Evolutionary conservation across 352 stramenopile genomes (phyloP).

Genomic region (Aphanomyces astaci): DNA sequence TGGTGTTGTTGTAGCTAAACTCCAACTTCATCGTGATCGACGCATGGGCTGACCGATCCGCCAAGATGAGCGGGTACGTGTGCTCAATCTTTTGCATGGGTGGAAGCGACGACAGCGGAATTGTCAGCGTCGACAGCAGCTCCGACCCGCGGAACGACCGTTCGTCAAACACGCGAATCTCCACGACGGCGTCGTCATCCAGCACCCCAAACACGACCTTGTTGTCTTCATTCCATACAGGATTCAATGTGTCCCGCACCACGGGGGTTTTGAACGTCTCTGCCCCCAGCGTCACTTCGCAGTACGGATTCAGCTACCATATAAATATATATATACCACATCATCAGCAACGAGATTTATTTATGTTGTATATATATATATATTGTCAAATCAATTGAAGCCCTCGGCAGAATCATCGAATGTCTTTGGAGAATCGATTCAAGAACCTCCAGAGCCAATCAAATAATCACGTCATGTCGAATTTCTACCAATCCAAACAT

Average conservation of each 20-base stretch:
- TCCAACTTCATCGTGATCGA: slow-evolving; percentile 12
- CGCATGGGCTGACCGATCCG: slow-evolving; percentile 4
- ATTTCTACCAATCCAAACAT: too few relatives aligned
- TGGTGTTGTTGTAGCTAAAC: slow-evolving; percentile 2
- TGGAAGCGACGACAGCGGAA: slow-evolving; percentile 65
- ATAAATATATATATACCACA: neutral
- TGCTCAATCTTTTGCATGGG: slow-evolving; percentile 29
- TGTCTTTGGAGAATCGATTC: too few relatives aligned
- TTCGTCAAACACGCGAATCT: slow-evolving; percentile 76
- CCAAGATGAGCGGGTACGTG: slow-evolving; percentile 11
- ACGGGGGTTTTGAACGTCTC: slow-evolving; percentile 80
- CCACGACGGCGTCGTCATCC: slow-evolving; percentile 67
- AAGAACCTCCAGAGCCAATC: too few relatives aligned
- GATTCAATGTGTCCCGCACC: slow-evolving; percentile 65
- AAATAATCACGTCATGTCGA: too few relatives aligned
- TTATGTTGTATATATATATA: too few relatives aligned
- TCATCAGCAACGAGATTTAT: neutral
- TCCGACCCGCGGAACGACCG: slow-evolving; percentile 65
- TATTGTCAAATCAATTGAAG: too few relatives aligned
- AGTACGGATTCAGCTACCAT: slow-evolving; percentile 16
- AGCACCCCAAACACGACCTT: slow-evolving; percentile 67
- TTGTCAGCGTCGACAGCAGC: slow-evolving; percentile 65
- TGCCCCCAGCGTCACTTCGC: slow-evolving; percentile 61
- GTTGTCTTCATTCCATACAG: slow-evolving; percentile 78
- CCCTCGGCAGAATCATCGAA: too few relatives aligned